Base-by-base conservation (phyloP, 2,329 filamentous ascomycete genomes). In the Myotisia sp. region DNA sequence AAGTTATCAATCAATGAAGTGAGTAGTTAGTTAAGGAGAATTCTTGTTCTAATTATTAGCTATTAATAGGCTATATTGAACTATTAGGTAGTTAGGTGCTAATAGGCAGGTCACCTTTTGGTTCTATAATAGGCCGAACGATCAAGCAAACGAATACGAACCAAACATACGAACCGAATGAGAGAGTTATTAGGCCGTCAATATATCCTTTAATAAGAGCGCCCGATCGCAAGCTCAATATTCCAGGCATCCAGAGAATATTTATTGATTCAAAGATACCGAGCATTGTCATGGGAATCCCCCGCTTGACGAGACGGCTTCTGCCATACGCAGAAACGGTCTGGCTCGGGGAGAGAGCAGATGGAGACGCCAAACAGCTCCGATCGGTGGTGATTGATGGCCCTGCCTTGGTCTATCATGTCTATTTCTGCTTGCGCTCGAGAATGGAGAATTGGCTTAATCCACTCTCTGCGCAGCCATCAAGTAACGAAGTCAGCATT, bases 351-450 rank as follows among this genome's bases (percentile, higher is more conserved):
- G 37, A 42, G 2, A 24, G 41, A 8, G 31, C 20, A 2, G 16
- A 36, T 13, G 13, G 13, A n/a, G 22, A 44, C 20, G 19, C 32
- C 5, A 38, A 36, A 6, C 34, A 27, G 14, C 41, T 53, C 18
- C 38, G 44, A 4, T 50, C 52, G 28, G 55, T 68, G 10, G 62
- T 74, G 28, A 72, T 92, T 37, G 85, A 93, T 51, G 85, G 84
- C 0, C 84, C 85, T 3, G 76, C 74, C 2, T 59, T 92, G 17
- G 80, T 83, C 1, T 79, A 87, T 51, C 70, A 82, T 52, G 62
- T 86, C 26, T 74, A 79, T 40, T 62, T 73, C 33, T 56, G 72
- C 12, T 68, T 74, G 37, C 58, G 71, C 27, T 52, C 47, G 3
- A 52, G 55, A 36, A 54, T 52, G 38, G 46, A 53, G 18, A 38